Percentiles rank a stretch among this genome's conserved stretches.
These are phyloP conservation scores for Claviceps purpurea DNA, from an alignment of 2,329 filamentous ascomycete genomes.

Conservation along the genomic window DNA sequence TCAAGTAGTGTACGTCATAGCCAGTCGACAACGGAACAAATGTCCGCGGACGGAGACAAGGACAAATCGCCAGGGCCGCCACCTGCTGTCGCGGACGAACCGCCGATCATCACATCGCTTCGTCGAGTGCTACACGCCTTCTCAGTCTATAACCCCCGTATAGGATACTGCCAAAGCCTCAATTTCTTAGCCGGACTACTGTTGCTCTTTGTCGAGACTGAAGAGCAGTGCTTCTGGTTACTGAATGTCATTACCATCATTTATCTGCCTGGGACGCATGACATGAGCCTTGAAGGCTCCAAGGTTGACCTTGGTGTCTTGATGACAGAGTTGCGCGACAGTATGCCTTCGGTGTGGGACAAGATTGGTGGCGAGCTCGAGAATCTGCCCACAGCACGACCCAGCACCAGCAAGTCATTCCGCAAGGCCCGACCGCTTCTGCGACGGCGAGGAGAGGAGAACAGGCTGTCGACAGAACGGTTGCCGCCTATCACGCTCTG, in stretches of 20 bases:
- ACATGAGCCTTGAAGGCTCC: slow-evolving; percentile 76
- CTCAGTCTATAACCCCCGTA: slow-evolving; percentile 76
- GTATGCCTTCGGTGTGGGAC: slow-evolving; percentile 70
- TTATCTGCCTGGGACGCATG: slow-evolving; percentile 84
- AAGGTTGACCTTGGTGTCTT: slow-evolving; percentile 91
- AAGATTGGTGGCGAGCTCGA: slow-evolving; percentile 76
- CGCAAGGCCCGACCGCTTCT: slow-evolving; percentile 25
- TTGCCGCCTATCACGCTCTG: slow-evolving; percentile 85
- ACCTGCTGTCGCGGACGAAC: slow-evolving; percentile 40
- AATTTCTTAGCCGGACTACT: slow-evolving; percentile 90
- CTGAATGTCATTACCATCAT: slow-evolving; percentile 82
- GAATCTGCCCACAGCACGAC: slow-evolving; percentile 25
- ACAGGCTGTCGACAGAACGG: slow-evolving; percentile 32
- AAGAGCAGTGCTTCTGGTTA: slow-evolving; percentile 87
- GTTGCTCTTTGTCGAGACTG: slow-evolving; percentile 72
- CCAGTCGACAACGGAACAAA: slow-evolving; percentile 23
- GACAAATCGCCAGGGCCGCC: slow-evolving; percentile 15
- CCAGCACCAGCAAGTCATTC: slow-evolving; percentile 21
- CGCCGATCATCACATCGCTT: slow-evolving; percentile 65
- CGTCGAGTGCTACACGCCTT: slow-evolving; percentile 82
- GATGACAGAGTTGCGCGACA: slow-evolving; percentile 74
- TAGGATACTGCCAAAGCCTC: slow-evolving; percentile 90
- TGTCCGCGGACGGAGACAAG: slow-evolving; percentile 20
- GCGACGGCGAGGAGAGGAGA: slow-evolving; percentile 24
- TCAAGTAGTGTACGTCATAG: slow-evolving; percentile 20